phyloP scores from a whole-genome alignment of 768 basidiomycete species.

The Porphyrellus cyaneotinctus region DNA sequence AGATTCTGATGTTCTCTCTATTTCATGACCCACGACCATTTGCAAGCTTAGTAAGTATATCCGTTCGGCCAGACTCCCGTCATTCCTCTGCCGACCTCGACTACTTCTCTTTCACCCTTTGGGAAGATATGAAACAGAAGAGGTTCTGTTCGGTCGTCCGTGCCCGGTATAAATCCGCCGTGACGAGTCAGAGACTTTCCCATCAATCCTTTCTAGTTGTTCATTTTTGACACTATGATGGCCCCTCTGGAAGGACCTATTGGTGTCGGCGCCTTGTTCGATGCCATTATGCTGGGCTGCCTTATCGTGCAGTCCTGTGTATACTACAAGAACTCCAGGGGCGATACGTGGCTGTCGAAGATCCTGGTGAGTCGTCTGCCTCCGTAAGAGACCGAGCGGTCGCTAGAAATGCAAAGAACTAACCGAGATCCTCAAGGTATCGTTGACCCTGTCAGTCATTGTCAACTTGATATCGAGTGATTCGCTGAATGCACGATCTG shows the following conservation, averaged over 20 bases:
- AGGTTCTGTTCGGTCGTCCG: constrained; percentile 8
- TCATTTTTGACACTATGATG: constrained; percentile 7
- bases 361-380: constrained; percentile 13
- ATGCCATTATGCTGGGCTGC: constrained; percentile 24
- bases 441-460: constrained; percentile 18
- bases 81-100: constrained; percentile 14
- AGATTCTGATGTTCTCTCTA: constrained; percentile 14
- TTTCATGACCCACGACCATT: background rate
- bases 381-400: background rate
- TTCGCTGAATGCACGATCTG: constrained; percentile 4
- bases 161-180: constrained; percentile 16
- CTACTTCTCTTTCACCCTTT: constrained; percentile 1
- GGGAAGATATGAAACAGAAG: constrained; percentile 4
- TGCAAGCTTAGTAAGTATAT: constrained; percentile 17
- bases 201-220: background rate
- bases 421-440: constrained; percentile 10
- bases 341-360: constrained; percentile 12
- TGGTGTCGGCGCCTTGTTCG: constrained; percentile 18
- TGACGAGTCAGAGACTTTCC: background rate
- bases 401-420: background rate
- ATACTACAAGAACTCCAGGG: constrained; percentile 22
- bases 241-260: constrained; percentile 27
- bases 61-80: background rate
- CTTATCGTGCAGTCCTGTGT: constrained; percentile 23
- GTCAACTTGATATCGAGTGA: background rate